Evolutionary conservation across 2,329 filamentous ascomycete genomes (phyloP), one percentile per base, ranked within the genome.

Genomic region (Colletotrichum karsti): DNA sequence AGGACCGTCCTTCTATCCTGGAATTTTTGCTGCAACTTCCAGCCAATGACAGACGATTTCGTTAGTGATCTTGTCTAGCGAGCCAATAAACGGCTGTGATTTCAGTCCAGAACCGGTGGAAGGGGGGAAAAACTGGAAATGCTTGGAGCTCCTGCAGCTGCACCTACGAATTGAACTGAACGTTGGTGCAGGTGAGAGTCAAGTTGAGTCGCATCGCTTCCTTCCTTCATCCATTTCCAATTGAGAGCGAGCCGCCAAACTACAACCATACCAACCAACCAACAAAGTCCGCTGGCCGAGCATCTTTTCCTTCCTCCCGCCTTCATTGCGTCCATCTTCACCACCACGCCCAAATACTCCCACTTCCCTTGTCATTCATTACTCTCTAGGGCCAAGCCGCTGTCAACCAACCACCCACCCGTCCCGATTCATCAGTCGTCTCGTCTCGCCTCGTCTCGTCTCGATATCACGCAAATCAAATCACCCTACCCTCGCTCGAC

Each of bases 1-100:
- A 24, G 63, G 63, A 50, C 44, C 44, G 50, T 63, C 42, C 59
- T 57, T 63, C 59, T 37, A 51, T 63, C 9, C 42, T 46, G 41
- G 51, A 55, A 2, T 13, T n/a, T n/a, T n/a, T n/a, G 2, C 20
- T 48, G 8, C 5, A 8, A 12, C 30, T 33, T 12, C 5, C 5
- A 33, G 30, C 30, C 30, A 35, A 8, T 5, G 13, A 35, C 10
- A 35, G 10, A 35, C 33, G 33, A 12, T 5, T 35, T 7, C 33
- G 4, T n/a, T n/a, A 33, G 12, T 33, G 30, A 33, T 3, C 30
- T 22, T 2, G 44, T 12, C 44, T 20, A 26, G n/a, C 24, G 39
- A 18, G 41, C 54, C 54, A 46, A 57, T 57, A 18, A 30, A 24
- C 33, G 18, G 37, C 39, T n/a, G 18, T 57, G 54, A 39, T 39